A percentile compares a stretch with the other conserved stretches of the same genome.
These are phyloP conservation scores for Arachis stenosperma DNA, from an alignment of 306 rosid genomes.

Conservation along the genomic window DNA sequence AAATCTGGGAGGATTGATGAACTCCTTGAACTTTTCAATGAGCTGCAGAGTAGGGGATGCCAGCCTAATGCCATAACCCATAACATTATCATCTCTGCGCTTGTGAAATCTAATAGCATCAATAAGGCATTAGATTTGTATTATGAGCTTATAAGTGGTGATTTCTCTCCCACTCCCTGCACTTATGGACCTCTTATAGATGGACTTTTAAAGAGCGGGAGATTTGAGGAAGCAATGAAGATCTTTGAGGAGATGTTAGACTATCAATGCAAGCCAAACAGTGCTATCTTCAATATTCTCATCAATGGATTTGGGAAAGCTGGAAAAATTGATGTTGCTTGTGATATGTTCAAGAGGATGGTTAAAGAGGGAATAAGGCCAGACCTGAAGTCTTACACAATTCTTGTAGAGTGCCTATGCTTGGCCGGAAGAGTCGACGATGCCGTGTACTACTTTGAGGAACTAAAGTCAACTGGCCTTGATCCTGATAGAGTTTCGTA, in stretches of 20 bases:
- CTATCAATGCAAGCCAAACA: constrained; percentile 79
- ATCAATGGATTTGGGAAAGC: constrained; percentile 90
- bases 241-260: constrained; percentile 83
- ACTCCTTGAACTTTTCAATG: constrained; percentile 68
- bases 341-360: constrained; percentile 74
- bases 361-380: constrained; percentile 85
- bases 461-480: constrained; percentile 77
- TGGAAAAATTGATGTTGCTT: constrained; percentile 67
- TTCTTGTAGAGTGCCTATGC: constrained; percentile 82
- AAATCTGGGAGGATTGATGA: constrained; percentile 73
- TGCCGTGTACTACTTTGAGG: constrained; percentile 74
- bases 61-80: constrained; percentile 78
- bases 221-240: constrained; percentile 75
- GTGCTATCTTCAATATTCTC: constrained; percentile 82
- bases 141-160: constrained; percentile 77
- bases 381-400: constrained; percentile 82
- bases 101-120: constrained; percentile 61
- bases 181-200: constrained; percentile 91
- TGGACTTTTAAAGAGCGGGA: constrained; percentile 81
- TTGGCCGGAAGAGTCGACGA: constrained; percentile 73
- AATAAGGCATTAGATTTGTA: constrained; percentile 72
- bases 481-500: constrained; percentile 76
- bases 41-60: constrained; percentile 76
- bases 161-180: constrained; percentile 88
- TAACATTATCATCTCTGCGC: constrained; percentile 79